phyloP scores from a whole-genome alignment of 108 stramenopile species.

The Skeletonema tropicum region DNA sequence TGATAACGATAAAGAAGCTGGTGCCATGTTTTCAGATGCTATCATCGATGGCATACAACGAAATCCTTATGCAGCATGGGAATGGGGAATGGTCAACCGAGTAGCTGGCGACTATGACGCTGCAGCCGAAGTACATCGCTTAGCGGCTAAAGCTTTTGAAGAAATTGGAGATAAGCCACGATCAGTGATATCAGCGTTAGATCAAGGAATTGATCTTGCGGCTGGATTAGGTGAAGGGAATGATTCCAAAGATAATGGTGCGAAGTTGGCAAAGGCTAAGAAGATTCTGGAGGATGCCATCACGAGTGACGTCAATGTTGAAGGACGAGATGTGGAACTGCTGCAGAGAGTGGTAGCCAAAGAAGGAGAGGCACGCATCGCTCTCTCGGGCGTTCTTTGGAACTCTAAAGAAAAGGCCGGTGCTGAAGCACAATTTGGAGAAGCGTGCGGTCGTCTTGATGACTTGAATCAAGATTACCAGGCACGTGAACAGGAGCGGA shows the following conservation, averaged over 20 bases:
- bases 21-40: conserved; percentile 33
- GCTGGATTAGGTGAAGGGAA: conserved; percentile 18
- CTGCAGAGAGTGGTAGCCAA: conserved; percentile 82
- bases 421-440: conserved; percentile 69
- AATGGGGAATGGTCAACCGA: conserved; percentile 78
- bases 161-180: conserved; percentile 74
- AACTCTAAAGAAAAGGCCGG: conserved; percentile 36
- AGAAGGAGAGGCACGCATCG: conserved; percentile 81
- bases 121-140: conserved; percentile 54
- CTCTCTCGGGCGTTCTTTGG: conserved; percentile 73
- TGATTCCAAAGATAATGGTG: conserved; percentile 6
- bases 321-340: conserved; percentile 69
- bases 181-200: conserved; percentile 62
- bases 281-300: conserved; percentile 56
- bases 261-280: conserved; percentile 21
- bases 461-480: conserved; percentile 73
- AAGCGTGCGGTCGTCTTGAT: conserved; percentile 73
- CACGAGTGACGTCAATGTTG: conserved; percentile 51
- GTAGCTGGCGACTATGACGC: conserved; percentile 35
- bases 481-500: conserved; percentile 28
- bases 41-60: conserved; percentile 60
- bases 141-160: conserved; percentile 65
- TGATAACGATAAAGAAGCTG: conserved; percentile 55
- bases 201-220: conserved; percentile 80
- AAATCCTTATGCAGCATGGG: conserved; percentile 86